Percentiles rank a stretch among this genome's conserved stretches.
phyloP scores from a whole-genome alignment of 2,329 filamentous ascomycete species.

The Penicillium sp. region DNA sequence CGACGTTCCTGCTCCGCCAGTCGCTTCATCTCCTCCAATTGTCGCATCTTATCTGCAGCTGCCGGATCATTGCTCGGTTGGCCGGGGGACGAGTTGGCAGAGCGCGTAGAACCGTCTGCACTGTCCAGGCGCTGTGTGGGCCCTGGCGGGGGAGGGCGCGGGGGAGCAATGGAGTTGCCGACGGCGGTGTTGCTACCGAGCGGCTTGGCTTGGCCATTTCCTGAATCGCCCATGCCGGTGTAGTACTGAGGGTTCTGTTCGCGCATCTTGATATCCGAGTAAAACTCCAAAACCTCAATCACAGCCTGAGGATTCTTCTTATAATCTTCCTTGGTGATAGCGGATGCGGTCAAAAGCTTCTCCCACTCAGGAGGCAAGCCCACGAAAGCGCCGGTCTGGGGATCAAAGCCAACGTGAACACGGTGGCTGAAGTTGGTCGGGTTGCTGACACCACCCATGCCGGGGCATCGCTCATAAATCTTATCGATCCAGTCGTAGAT shows the following conservation, averaged over 20 bases:
- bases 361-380: conserved; percentile 96
- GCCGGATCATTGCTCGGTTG: conserved; percentile 52
- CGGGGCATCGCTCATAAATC: conserved; percentile 92
- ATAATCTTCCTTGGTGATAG: conserved; percentile 97
- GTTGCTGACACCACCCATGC: conserved; percentile 97
- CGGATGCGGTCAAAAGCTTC: conserved; percentile 88
- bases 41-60: conserved; percentile 41
- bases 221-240: conserved; percentile 57
- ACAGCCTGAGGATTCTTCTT: conserved; percentile 86
- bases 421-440: conserved; percentile 97
- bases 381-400: conserved; percentile 89
- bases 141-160: conserved; percentile 58
- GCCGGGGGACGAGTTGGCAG: conserved; percentile 31
- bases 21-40: conserved; percentile 48
- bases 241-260: conserved; percentile 59
- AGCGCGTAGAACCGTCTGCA: conserved; percentile 32
- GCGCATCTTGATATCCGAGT: conserved; percentile 62
- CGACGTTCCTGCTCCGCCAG: conserved; percentile 53
- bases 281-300: conserved; percentile 64
- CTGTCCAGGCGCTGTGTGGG: conserved; percentile 43
- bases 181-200: conserved; percentile 50
- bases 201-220: conserved; percentile 46
- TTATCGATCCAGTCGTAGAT: conserved; percentile 99
- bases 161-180: conserved; percentile 59
- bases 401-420: conserved; percentile 96